These are phyloP conservation scores for Fusarium subglutinans DNA, from an alignment of 2,329 filamentous ascomycete species.

Conservation along the genomic window DNA sequence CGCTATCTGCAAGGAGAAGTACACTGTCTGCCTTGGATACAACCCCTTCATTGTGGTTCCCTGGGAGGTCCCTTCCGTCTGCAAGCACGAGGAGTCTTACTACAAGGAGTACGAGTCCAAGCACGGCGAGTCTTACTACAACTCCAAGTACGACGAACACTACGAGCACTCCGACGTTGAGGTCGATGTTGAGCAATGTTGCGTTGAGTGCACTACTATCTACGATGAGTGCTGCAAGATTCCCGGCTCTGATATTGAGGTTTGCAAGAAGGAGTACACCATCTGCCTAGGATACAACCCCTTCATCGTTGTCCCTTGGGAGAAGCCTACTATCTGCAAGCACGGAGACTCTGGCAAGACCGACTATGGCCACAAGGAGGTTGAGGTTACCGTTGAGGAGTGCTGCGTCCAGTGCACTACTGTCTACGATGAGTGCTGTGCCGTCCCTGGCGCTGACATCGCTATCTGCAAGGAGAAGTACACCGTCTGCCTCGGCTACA, in stretches of 20 bases:
- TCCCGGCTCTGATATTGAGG: neutral
- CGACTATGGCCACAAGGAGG: neutral
- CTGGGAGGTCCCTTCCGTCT: slow-evolving; percentile 10
- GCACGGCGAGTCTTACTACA: slow-evolving; percentile 12
- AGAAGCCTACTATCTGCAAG: slow-evolving; percentile 17
- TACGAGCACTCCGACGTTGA: neutral
- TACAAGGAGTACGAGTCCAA: slow-evolving; percentile 14
- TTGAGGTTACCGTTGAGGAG: slow-evolving; percentile 8
- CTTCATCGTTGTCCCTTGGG: slow-evolving; percentile 2
- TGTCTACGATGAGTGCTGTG: slow-evolving; percentile 22
- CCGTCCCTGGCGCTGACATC: neutral
- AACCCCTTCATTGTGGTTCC: slow-evolving; percentile 11
- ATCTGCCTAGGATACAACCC: slow-evolving; percentile 27
- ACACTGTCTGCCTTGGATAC: slow-evolving; percentile 28
- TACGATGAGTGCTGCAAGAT: slow-evolving; percentile 19
- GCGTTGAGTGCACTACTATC: slow-evolving; percentile 20
- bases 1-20: slow-evolving; percentile 11
- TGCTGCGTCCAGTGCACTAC: slow-evolving; percentile 25
- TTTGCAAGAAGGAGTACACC: slow-evolving; percentile 19
- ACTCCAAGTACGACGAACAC: slow-evolving; percentile 6
- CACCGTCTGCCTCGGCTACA: slow-evolving; percentile 25
- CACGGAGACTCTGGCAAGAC: neutral
- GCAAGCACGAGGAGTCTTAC: slow-evolving; percentile 30
- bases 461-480: slow-evolving; percentile 15
- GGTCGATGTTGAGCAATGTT: slow-evolving; percentile 21